Base-by-base conservation (phyloP, 1,284 basidiomycete species). In the Microstroma glucosiphilum region DNA sequence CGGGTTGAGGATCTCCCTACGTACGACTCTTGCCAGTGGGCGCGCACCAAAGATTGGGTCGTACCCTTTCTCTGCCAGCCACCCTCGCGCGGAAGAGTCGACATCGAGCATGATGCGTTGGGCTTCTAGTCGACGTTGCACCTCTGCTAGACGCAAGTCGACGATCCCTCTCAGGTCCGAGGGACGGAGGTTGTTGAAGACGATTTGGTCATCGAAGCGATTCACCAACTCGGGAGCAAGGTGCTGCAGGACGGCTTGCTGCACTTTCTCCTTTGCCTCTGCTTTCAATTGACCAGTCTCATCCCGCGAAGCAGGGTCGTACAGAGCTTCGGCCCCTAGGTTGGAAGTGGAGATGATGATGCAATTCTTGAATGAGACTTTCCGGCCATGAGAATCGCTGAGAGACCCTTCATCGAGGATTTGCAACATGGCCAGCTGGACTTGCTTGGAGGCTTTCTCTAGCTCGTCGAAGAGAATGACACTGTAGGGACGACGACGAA, bases 371-470 rank as follows among this genome's bases (percentile, higher is more conserved):
- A 79, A 79, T 55, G 70, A 70, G n/a, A 79, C 73, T 49, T 69
- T 67, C 4, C 76, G 66, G 30, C 77, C 77, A 58, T 79, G 77
- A 46, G 69, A 69, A 63, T 78, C 76, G 59, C 91, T 91, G 40
- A 97, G 90, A 64, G 92, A 89, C 56, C 94, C 92, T 23, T 84
- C 84, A 71, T 91, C 90, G 76, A 90, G 90, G 41, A 93, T 92
- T 79, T 97, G 93, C 69, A 97, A 92, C 64, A 64, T 73, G 21
- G 96, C 86, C 56, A 94, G 82, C 79, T 96, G 91, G 72, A 96
- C 96, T 23, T 92, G 92, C 40, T 91, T 86, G 80, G 94, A 91
- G 7, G 92, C 92, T 58, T 72, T 72, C 48, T 72, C 70, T 41
- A 72, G 60, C 46, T 72, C 70, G 56, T 72, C 70, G 42, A 72